Evolutionary conservation across 1,284 basidiomycete genomes (phyloP).

Genomic region (Cutaneotrichosporon cyanovorans): DNA sequence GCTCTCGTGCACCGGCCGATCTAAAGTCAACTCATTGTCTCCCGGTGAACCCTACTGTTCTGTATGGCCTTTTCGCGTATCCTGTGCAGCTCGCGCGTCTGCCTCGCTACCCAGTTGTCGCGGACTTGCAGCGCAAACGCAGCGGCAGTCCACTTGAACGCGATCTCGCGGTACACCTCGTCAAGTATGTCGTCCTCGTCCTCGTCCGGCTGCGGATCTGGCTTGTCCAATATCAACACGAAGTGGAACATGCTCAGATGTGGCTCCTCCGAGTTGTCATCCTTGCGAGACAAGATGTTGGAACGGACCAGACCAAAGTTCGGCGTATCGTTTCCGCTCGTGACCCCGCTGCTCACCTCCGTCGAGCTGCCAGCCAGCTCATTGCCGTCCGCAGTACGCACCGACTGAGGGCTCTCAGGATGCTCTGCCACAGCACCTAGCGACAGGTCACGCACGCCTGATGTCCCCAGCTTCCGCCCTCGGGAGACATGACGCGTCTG

Average conservation of each 20-base stretch:
- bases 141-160: conserved; percentile 79
- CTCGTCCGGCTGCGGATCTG: conserved; percentile 59
- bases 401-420: conserved; percentile 8
- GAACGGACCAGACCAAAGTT: too few species aligned
- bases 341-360: background rate
- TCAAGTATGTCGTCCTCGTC: conserved; percentile 63
- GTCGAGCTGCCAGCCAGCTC: background rate
- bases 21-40: conserved; percentile 12
- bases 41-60: conserved; percentile 23
- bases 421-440: conserved; percentile 9
- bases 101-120: conserved; percentile 68
- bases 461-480: conserved; percentile 10
- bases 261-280: conserved; percentile 31
- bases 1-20: conserved; percentile 29
- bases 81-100: conserved; percentile 61
- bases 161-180: conserved; percentile 66
- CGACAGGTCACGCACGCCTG: background rate
- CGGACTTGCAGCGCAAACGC: conserved; percentile 77
- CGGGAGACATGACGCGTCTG: conserved; percentile 8
- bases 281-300: background rate
- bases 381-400: too few species aligned
- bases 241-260: conserved; percentile 77
- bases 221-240: conserved; percentile 77
- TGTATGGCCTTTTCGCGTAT: conserved; percentile 56
- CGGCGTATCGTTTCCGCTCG: background rate